These are phyloP conservation scores for Phaeoacremonium minimum DNA, from an alignment of 2,329 filamentous ascomycete species.

Conservation along the genomic window DNA sequence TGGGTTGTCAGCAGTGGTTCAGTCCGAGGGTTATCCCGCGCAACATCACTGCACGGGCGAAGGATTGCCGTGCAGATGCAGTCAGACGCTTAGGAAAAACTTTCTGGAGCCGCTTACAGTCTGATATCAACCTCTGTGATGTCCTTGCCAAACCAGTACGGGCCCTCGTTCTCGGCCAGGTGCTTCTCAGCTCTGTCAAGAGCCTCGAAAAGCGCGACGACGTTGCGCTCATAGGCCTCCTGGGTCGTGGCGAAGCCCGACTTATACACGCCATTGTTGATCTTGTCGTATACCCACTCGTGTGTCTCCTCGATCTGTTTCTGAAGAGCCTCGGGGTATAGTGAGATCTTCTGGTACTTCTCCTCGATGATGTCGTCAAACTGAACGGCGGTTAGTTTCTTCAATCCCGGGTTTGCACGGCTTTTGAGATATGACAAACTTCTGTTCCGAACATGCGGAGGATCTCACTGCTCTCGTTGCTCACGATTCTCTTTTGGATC, in stretches of 20 bases:
- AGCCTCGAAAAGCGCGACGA: slow-evolving; percentile 66
- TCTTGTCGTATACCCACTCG: slow-evolving; percentile 72
- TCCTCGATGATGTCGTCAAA: slow-evolving; percentile 70
- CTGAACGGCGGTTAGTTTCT: not conserved
- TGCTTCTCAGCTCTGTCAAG: slow-evolving; percentile 75
- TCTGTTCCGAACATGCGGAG: slow-evolving; percentile 82
- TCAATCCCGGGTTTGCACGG: slow-evolving; percentile 64
- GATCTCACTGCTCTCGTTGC: slow-evolving; percentile 90
- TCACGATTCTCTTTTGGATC: slow-evolving; percentile 72
- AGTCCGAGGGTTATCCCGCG: slow-evolving; percentile 3
- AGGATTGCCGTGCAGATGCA: too few relatives aligned
- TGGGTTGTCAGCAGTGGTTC: too few relatives aligned
- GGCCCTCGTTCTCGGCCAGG: slow-evolving; percentile 46
- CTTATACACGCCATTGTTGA: slow-evolving; percentile 72
- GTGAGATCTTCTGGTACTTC: slow-evolving; percentile 54
- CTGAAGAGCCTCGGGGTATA: slow-evolving; percentile 64
- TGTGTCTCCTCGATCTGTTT: slow-evolving; percentile 71
- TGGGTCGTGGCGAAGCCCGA: slow-evolving; percentile 82
- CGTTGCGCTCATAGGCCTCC: slow-evolving; percentile 74
- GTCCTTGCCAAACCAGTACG: slow-evolving; percentile 70
- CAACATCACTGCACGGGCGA: too few relatives aligned
- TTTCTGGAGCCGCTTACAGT: slow-evolving; percentile 52
- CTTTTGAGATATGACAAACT: too few relatives aligned
- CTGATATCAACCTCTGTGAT: slow-evolving; percentile 82
- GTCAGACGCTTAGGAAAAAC: too few relatives aligned